These are phyloP conservation scores for Globisporangium irregulare DNA, from an alignment of 352 stramenopile genomes.

Conservation along the genomic window DNA sequence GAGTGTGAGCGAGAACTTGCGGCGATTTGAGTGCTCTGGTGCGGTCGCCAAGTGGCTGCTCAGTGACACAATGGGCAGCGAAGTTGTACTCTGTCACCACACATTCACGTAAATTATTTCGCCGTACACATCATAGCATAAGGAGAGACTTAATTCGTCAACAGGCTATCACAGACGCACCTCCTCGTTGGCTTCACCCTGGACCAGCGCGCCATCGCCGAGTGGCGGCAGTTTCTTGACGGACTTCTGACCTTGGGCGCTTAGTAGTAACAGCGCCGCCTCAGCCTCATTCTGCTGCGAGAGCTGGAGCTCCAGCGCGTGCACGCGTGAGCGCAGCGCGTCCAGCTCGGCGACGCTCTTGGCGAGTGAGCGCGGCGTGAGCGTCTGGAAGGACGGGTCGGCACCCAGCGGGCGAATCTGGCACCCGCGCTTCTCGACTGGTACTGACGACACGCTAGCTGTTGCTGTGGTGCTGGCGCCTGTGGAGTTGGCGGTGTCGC, in stretches of 20 bases:
- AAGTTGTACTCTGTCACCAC: not conserved
- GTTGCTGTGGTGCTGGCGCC: too few species aligned
- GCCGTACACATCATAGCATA: not conserved
- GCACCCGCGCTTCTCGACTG: slow-evolving; percentile 9
- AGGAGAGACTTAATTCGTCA: not conserved
- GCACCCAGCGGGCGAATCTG: slow-evolving; percentile 56
- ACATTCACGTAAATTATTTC: too few species aligned
- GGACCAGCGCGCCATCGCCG: slow-evolving; percentile 1
- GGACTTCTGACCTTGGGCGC: slow-evolving; percentile 24
- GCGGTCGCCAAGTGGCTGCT: slow-evolving; percentile 12
- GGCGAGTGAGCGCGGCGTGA: slow-evolving; percentile 54
- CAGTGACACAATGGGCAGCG: not conserved
- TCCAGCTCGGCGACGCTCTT: slow-evolving; percentile 56
- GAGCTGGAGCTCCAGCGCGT: slow-evolving; percentile 53
- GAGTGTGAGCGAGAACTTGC: slow-evolving; percentile 13
- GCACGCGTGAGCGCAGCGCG: slow-evolving; percentile 39
- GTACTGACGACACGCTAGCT: not conserved
- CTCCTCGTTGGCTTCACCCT: not conserved
- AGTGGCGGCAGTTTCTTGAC: slow-evolving; percentile 49
- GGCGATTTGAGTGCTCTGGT: slow-evolving; percentile 12
- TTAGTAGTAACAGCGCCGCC: slow-evolving; percentile 23
- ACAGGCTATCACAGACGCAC: not conserved
- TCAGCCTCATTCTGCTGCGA: slow-evolving; percentile 48
- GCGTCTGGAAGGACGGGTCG: slow-evolving; percentile 35
- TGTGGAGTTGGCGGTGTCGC: slow-evolving; percentile 17